Evolutionary conservation across 2,329 filamentous ascomycete genomes (phyloP).

Genomic region (Atkinsonella hypoxylon): DNA sequence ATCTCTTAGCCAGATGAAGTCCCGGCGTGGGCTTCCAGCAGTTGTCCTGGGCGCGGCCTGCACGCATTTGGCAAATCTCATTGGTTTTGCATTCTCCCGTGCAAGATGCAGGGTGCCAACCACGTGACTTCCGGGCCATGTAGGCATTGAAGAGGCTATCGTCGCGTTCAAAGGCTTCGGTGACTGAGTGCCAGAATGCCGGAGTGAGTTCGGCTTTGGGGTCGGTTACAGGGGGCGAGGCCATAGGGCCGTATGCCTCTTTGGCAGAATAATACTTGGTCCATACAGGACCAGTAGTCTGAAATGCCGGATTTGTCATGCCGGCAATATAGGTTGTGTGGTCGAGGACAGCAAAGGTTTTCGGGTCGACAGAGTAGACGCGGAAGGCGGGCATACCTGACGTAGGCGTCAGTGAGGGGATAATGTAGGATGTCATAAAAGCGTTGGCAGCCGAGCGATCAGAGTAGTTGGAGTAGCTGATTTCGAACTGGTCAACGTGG

Average conservation of each 20-base stretch:
- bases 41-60: constrained; percentile 38
- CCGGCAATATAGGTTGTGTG: constrained; percentile 42
- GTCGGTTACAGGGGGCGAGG: constrained; percentile 27
- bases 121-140: constrained; percentile 34
- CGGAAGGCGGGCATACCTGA: constrained; percentile 45
- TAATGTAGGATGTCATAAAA: constrained; percentile 39
- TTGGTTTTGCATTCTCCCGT: constrained; percentile 27
- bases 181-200: constrained; percentile 48
- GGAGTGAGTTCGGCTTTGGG: constrained; percentile 35
- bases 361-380: constrained; percentile 45
- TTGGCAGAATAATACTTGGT: constrained; percentile 44
- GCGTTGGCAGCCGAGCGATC: constrained; percentile 30
- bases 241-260: constrained; percentile 35
- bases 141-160: constrained; percentile 32
- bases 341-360: constrained; percentile 43
- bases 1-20: constrained; percentile 21
- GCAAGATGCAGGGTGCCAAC: constrained; percentile 30
- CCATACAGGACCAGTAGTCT: constrained; percentile 36
- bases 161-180: constrained; percentile 32
- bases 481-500: constrained; percentile 43
- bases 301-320: constrained; percentile 31
- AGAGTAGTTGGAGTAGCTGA: constrained; percentile 39
- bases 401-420: constrained; percentile 41
- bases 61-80: constrained; percentile 42
- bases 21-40: constrained; percentile 28